Evolutionary conservation across 1,284 basidiomycete genomes (phyloP), one percentile per base, ranked within the genome.

Genomic region (Cryptococcus floricola): DNA sequence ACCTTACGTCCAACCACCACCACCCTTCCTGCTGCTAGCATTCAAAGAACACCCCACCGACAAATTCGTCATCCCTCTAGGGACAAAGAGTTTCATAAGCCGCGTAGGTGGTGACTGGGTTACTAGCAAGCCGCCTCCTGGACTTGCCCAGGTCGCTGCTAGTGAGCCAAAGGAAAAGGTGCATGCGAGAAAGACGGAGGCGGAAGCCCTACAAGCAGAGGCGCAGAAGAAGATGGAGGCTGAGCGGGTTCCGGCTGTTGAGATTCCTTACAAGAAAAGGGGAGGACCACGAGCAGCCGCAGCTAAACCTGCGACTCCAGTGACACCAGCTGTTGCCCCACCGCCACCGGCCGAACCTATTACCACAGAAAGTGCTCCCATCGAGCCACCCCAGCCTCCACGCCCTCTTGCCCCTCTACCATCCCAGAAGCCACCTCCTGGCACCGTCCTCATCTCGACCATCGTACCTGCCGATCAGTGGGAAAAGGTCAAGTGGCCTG

Each of bases 11-110:
- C 70, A 69, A 0, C 50, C 59, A 6, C 65, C 68, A 8, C 68
- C 71, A 5, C 67, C 70, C 1, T 75, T 75, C 56, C 61, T 75
- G 3, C 65, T 74, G 14, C 42, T 75, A 0, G 68, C 72, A 1
- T 75, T 75, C 68, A 72, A 70, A 48, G 72, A 74, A 23, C 51
- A 58, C 16, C 64, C 65, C 2, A 73, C 71, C 1, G 73, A 75
- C 48, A 75, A 75, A 48, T 74, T 64, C 49, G 50, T 74, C 2
- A 54, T 75, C 2, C 73, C 73, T 0, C 55, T 75, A 1, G 73
- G 73, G 1, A 39, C 56, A 3, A 47, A 63, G 38, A 70, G 70
- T 10, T 73, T 63, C 46, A 56, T 75, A 39, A 72, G 71, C 0
- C 60, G 73, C 6, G 58, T 72, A 1, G 73, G 71, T 1, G 72